Conservation (phyloP, 495 filamentous ascomycete species). For the Penicillium coffeae region DNA sequence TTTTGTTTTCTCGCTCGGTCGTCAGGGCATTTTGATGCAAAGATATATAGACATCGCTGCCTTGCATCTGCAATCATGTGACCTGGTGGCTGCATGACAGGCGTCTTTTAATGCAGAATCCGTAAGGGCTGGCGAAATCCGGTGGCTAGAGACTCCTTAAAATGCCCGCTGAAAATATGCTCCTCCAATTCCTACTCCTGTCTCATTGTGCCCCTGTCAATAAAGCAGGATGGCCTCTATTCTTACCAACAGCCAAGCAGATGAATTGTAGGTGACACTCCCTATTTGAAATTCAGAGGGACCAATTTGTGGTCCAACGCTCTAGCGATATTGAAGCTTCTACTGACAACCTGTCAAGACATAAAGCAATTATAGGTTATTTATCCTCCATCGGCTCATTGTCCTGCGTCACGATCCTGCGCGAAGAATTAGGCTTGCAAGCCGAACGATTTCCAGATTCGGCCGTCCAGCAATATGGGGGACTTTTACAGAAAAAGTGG, state of each 20-base stretch:
- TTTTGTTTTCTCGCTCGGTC: too few relatives aligned
- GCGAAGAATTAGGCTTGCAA: conserved; percentile 2
- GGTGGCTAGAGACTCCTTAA: too few relatives aligned
- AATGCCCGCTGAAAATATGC: too few relatives aligned
- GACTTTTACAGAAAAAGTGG: conserved; percentile 8
- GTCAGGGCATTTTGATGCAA: background rate
- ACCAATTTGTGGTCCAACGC: too few relatives aligned
- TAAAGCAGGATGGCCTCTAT: too few relatives aligned
- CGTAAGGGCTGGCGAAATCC: too few relatives aligned
- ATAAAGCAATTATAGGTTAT: conserved; percentile 15
- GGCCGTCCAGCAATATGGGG: background rate
- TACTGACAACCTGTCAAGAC: background rate
- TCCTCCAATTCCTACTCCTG: background rate
- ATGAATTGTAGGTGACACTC: too few relatives aligned
- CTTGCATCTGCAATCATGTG: background rate
- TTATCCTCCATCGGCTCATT: conserved; percentile 2
- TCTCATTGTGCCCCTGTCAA: background rate
- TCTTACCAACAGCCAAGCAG: too few relatives aligned
- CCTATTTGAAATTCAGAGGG: too few relatives aligned
- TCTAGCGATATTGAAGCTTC: too few relatives aligned
- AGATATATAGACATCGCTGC: background rate
- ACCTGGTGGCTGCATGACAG: background rate
- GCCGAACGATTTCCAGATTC: background rate
- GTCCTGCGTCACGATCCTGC: background rate
- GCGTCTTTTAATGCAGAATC: background rate